Percentiles rank a stretch among this genome's conserved stretches.
Conservation (phyloP, 106 monocot genomes). For the Amphibolis antarctica region DNA sequence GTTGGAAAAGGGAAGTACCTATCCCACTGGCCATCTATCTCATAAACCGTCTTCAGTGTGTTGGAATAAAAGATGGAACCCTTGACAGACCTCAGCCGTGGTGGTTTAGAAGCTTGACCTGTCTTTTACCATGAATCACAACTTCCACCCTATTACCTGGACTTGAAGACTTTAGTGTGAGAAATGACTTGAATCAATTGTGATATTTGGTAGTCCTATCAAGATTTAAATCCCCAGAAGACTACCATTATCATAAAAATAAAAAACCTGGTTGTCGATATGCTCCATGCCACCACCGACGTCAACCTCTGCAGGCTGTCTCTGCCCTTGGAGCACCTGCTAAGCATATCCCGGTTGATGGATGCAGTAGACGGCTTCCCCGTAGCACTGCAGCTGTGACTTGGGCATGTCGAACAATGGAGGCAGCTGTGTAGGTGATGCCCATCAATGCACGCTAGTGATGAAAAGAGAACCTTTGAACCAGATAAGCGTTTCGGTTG, state of each 20-base stretch:
- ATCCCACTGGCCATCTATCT: slow-evolving; percentile 84
- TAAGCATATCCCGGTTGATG: slow-evolving; percentile 38
- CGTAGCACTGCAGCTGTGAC: slow-evolving; percentile 90
- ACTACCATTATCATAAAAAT: no score
- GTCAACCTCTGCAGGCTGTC: slow-evolving; percentile 57
- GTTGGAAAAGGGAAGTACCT: no score
- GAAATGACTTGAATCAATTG: no score
- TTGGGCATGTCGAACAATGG: slow-evolving; percentile 93
- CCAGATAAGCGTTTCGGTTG: no score
- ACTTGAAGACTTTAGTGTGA: neutral
- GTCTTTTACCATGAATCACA: slow-evolving; percentile 50
- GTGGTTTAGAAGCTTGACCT: slow-evolving; percentile 36
- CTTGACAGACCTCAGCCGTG: slow-evolving; percentile 47
- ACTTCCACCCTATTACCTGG: slow-evolving; percentile 60
- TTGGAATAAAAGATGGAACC: slow-evolving; percentile 49
- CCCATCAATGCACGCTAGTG: no score
- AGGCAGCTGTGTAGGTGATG: slow-evolving; percentile 69
- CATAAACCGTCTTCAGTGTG: slow-evolving; percentile 35
- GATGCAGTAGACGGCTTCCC: slow-evolving; percentile 66
- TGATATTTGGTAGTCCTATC: no score
- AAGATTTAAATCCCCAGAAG: no score
- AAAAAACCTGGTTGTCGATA: slow-evolving; percentile 62
- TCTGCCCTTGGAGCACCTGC: slow-evolving; percentile 38
- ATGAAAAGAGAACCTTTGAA: no score
- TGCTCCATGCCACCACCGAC: slow-evolving; percentile 73